These are phyloP conservation scores for Capronia coronata DNA, from an alignment of 2,329 filamentous ascomycete genomes.

Conservation along the genomic window DNA sequence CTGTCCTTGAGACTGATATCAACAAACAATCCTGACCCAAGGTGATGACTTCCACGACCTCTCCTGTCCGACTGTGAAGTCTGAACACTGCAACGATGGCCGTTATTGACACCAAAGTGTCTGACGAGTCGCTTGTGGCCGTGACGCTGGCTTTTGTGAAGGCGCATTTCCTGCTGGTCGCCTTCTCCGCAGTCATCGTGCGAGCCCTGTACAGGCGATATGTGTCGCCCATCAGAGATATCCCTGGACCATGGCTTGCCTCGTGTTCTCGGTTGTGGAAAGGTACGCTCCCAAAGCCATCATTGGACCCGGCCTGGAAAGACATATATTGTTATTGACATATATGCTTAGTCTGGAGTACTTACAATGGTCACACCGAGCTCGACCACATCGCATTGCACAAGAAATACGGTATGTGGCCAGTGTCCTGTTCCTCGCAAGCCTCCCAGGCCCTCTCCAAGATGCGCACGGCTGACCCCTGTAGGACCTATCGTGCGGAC, in stretches of 20 bases:
- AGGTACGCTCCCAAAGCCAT: slow-evolving; percentile 4
- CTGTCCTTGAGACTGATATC: too few species aligned
- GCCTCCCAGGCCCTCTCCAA: neutral
- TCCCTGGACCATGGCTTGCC: slow-evolving; percentile 39
- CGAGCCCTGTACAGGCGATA: slow-evolving; percentile 38
- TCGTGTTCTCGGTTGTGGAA: slow-evolving; percentile 38
- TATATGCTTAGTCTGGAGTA: slow-evolving; percentile 32
- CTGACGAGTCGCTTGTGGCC: slow-evolving; percentile 10
- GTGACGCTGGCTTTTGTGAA: slow-evolving; percentile 14
- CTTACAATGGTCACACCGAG: slow-evolving; percentile 37
- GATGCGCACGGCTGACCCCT: neutral
- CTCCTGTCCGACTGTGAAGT: too few species aligned
- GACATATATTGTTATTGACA: too few species aligned
- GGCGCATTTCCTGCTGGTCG: slow-evolving; percentile 17
- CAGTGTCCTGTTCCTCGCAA: neutral
- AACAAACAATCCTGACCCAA: too few species aligned
- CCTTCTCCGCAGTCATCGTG: slow-evolving; percentile 9
- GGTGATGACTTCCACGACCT: too few species aligned
- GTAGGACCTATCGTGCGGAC: slow-evolving; percentile 44
- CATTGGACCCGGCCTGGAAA: too few species aligned
- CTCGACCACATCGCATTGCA: slow-evolving; percentile 35
- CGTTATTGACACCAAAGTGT: neutral
- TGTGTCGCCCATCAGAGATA: slow-evolving; percentile 37
- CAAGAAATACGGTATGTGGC: slow-evolving; percentile 31
- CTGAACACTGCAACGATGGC: too few species aligned